A percentile compares a stretch with the other conserved stretches of the same genome.
These are phyloP conservation scores for Talaromyces trachyspermus DNA, from an alignment of 495 filamentous ascomycete species.

Conservation along the genomic window DNA sequence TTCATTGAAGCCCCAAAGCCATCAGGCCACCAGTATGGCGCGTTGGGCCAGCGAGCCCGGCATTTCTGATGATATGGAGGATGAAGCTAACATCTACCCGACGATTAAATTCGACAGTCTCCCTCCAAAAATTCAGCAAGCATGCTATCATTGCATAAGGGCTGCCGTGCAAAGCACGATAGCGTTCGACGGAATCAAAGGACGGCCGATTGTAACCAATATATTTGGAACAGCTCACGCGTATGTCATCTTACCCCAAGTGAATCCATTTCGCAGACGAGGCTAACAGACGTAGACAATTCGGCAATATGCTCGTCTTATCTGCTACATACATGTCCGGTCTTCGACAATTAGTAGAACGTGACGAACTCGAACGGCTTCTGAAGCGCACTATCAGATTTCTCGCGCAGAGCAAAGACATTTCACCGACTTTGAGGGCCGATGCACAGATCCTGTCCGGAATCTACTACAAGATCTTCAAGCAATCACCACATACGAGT, in stretches of 20 bases:
- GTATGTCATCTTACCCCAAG: too few relatives aligned
- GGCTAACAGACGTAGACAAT: conserved; percentile 63
- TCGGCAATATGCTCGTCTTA: conserved; percentile 87
- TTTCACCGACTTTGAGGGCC: conserved; percentile 57
- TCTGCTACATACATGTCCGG: conserved; percentile 64
- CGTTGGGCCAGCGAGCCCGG: conserved; percentile 30
- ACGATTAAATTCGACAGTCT: neutral
- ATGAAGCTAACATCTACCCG: conserved; percentile 10
- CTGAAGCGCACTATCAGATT: conserved; percentile 62
- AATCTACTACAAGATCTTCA: conserved; percentile 48
- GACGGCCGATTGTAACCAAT: conserved; percentile 80
- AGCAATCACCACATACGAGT: conserved; percentile 19
- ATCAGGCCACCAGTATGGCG: conserved; percentile 22
- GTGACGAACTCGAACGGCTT: conserved; percentile 39
- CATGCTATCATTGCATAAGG: conserved; percentile 53
- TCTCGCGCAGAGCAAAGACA: conserved; percentile 51
- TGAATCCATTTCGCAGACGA: too few relatives aligned
- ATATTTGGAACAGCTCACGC: conserved; percentile 94
- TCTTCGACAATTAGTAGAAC: conserved; percentile 45
- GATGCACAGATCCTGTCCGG: conserved; percentile 63
- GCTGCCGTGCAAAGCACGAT: conserved; percentile 78
- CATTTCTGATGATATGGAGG: conserved; percentile 1
- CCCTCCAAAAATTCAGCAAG: conserved; percentile 31
- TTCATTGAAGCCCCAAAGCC: conserved; percentile 7
- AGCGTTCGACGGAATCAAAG: conserved; percentile 67